Evolutionary conservation across 2,329 filamentous ascomycete genomes (phyloP), one percentile per base, ranked within the genome.

Genomic region (Pseudofabraea citricarpa): DNA sequence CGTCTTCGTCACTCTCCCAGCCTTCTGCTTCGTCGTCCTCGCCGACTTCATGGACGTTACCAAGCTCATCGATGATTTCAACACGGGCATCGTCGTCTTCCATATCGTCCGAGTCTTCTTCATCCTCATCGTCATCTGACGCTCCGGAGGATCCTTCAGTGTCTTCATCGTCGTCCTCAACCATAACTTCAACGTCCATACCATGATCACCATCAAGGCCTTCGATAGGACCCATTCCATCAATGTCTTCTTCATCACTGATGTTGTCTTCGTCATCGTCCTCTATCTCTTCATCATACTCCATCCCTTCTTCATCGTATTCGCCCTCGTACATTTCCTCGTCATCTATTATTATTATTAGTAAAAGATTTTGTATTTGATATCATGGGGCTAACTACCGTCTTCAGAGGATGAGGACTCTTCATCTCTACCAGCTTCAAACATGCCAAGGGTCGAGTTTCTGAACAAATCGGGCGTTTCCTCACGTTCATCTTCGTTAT

Each of bases 391-490:
- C 19, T 19, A 20, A 10, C 33, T 64, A 74, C 72, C 83, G 45
- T 87, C 81, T 46, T 83, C 84, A 13, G 62, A 64, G 23, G 88
- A 86, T 24, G 87, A 89, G 39, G 88, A 90, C 50, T 91, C 88
- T 48, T 87, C 84, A 47, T 90, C 85, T 45, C 85, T 80, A 39
- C 83, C 80, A 52, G 87, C 84, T 62, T 97, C 93, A 41, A 96
- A 83, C 82, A 97, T 94, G 39, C 93, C 91, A 18, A 98, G 73
- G 2, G 94, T 89, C 2, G 93, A 97, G 64, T 97, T 95, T 41
- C 94, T 86, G 70, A 96, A 97, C 16, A 98, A 75, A 66, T 98
- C 93, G 22, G 94, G 93, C 5, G 94, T 98, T 62, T 97, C 93
- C 64, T 95, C 90, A 35, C 90, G 83, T 44, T 88, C 84, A 48